Conservation (phyloP, 306 rosid genomes). For the Quercus mongolica region DNA sequence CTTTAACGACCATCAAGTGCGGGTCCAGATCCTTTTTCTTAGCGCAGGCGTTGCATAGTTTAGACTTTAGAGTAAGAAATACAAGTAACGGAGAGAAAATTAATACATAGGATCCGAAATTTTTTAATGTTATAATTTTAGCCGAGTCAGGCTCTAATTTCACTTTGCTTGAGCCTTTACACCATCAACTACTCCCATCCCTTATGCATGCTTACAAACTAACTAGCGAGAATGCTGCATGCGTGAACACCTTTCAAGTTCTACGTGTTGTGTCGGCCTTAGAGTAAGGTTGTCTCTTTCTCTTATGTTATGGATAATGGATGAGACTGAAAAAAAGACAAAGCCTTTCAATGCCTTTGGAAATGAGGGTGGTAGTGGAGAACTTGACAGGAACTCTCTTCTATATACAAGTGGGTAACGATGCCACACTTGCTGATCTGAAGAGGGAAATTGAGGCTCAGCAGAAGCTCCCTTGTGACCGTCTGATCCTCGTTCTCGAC, state of each 20-base stretch:
- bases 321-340: not conserved
- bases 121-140: too few species aligned
- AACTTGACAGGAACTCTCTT: conserved; percentile 47
- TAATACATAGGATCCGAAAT: not conserved
- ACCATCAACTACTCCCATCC: not conserved
- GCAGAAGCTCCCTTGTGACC: conserved; percentile 50
- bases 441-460: conserved; percentile 48
- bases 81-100: not conserved
- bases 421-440: conserved; percentile 43
- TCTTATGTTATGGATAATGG: not conserved
- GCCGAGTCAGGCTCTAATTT: not conserved
- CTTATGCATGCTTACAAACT: conserved; percentile 24
- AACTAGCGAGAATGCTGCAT: conserved; percentile 44
- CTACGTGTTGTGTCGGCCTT: not conserved
- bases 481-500: conserved; percentile 43
- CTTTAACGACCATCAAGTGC: not conserved
- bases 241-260: conserved; percentile 28
- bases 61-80: conserved; percentile 6
- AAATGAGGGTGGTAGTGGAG: conserved; percentile 46
- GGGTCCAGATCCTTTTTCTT: conserved; percentile 10
- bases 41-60: not conserved
- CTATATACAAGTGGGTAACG: conserved; percentile 34
- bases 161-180: not conserved
- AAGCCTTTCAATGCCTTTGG: not conserved
- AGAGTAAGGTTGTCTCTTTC: not conserved